Evolutionary conservation across 305 asterid species (phyloP), one percentile per base, ranked within the genome.

Genomic region (Fraxinus ornus): DNA sequence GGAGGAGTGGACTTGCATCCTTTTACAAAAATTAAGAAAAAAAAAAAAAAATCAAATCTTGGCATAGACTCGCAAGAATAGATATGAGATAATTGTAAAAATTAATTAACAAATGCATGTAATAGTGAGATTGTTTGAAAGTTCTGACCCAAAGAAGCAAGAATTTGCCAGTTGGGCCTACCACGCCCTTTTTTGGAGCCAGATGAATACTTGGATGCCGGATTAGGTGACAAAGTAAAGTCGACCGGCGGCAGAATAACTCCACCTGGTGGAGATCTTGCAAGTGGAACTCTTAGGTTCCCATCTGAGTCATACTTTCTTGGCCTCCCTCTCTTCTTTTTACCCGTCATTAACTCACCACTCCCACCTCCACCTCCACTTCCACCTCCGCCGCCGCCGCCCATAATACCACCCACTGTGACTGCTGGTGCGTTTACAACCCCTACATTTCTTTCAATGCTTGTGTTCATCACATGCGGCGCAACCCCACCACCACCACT

Each of bases 101-200:
- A 13, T 15, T 52, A 17, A 52, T 52, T 52, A 49, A 52, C 62
- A 52, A 52, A 52, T 52, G 62, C 62, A 52, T 52, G 22, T 52
- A 17, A 4, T 17, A 17, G 22, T 4, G 8, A 52, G 21, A 52
- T 52, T 15, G 22, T 13, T 24, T 52, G 26, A 26, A 24, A 64
- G 15, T 60, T 71, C 90, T 90, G 62, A 92, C 97, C 98, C 83
- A 91, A 78, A 80, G 97, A 91, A 75, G 97, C 90, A 81, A 91
- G 89, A 28, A 88, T 32, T 76, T 90, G 90, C 92, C 91, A 87
- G 91, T 85, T 92, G 52, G 85, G 85, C 73, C 88, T 89, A 5
- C 95, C 97, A 7, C 97, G 93, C 60, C 93, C 93, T 70, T 81
- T 87, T 75, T 89, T 91, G 3, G 90, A 2, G 73, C 90, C 89